These are phyloP conservation scores for Trichoderma citrinoviride DNA, from an alignment of 2,329 filamentous ascomycete species.

Conservation along the genomic window DNA sequence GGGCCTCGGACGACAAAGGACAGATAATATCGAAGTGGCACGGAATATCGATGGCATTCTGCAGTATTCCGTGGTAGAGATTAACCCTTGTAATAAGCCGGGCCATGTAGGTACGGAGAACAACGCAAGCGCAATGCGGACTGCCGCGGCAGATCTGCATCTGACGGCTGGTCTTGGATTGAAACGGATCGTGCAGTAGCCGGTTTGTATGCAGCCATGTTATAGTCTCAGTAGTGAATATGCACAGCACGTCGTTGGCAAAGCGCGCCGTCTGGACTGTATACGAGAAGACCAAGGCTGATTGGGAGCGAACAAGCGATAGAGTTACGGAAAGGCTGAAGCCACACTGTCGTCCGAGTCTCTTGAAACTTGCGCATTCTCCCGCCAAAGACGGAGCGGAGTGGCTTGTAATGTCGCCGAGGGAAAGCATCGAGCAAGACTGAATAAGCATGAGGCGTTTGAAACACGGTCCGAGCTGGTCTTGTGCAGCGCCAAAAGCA, in stretches of 20 bases:
- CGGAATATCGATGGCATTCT: too few species aligned
- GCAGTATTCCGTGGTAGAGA: not conserved
- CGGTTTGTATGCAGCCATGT: not conserved
- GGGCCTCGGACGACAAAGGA: not conserved
- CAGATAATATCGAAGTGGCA: too few species aligned
- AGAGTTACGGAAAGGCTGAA: not conserved
- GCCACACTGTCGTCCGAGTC: not conserved
- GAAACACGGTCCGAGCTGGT: not conserved
- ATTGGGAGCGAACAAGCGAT: not conserved
- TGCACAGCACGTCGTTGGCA: not conserved
- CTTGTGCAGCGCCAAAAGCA: not conserved
- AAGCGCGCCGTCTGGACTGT: not conserved
- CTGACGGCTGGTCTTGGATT: not conserved
- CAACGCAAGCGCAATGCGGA: not conserved
- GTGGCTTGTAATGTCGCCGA: not conserved
- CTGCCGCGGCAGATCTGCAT: not conserved
- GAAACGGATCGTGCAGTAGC: not conserved
- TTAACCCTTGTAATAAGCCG: not conserved
- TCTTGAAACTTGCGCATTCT: too few species aligned
- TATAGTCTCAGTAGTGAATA: not conserved
- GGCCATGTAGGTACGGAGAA: not conserved
- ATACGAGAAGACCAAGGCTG: not conserved
- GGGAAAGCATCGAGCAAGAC: not conserved
- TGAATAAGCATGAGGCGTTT: conserved; percentile 1
- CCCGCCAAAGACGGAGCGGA: not conserved